Conservation (phyloP, 805 yeast genomes). For the Wickerhamiella australiensis region DNA sequence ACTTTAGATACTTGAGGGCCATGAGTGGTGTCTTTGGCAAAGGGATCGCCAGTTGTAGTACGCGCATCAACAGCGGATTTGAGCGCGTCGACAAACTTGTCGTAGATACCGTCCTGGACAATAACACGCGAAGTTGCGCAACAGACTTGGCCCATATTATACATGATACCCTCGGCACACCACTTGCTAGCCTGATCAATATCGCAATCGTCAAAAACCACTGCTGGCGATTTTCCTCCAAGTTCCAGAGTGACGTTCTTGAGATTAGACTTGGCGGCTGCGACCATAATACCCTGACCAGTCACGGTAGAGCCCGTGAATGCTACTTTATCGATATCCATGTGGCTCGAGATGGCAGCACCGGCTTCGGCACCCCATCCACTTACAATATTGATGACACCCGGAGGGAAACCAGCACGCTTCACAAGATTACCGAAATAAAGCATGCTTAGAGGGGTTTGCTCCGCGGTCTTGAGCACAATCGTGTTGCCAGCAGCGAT, state of each 20-base stretch:
- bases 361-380: slow-evolving; percentile 67
- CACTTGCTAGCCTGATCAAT: slow-evolving; percentile 60
- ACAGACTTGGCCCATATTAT: slow-evolving; percentile 92
- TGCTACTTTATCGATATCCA: slow-evolving; percentile 69
- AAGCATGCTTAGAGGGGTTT: slow-evolving; percentile 61
- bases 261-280: slow-evolving; percentile 52
- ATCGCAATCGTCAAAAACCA: slow-evolving; percentile 78
- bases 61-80: slow-evolving; percentile 25
- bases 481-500: slow-evolving; percentile 67
- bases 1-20: slow-evolving; percentile 80
- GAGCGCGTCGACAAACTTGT: slow-evolving; percentile 44
- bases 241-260: slow-evolving; percentile 86
- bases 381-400: slow-evolving; percentile 57
- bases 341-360: slow-evolving; percentile 44
- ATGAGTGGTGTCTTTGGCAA: slow-evolving; percentile 58
- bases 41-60: slow-evolving; percentile 56
- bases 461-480: slow-evolving; percentile 62
- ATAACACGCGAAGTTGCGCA: slow-evolving; percentile 87
- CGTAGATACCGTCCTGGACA: slow-evolving; percentile 75
- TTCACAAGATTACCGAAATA: slow-evolving; percentile 45
- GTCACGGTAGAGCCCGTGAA: slow-evolving; percentile 90
- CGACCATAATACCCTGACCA: slow-evolving; percentile 67
- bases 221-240: slow-evolving; percentile 92
- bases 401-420: slow-evolving; percentile 66
- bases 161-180: slow-evolving; percentile 71